Base-by-base conservation (phyloP, 2,329 filamentous ascomycete genomes). In the Atkinsonella hypoxylon region DNA sequence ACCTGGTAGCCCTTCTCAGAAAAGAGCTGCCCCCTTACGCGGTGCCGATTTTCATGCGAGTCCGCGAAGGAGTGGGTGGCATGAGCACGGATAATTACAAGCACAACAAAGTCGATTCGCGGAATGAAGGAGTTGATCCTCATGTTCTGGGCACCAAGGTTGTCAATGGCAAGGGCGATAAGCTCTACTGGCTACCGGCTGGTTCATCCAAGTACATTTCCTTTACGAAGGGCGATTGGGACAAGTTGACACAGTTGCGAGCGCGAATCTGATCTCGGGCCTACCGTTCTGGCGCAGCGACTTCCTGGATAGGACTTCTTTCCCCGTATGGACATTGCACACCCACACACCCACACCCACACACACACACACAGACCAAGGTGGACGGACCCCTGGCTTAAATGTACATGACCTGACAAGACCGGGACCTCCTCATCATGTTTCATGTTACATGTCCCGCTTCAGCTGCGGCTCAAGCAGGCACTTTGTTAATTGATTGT, bases 11-110 rank as follows among this genome's bases (percentile, higher is more conserved):
- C 83, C 59, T 72, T 75, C 2, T 74, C 77, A 7, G 70, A 72
- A 13, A 72, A 11, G 54, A 78, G 47, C 69, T 90, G 20, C 86
- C 87, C 0, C 76, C 75, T 54, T 90, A 89, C 59, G 87, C 86
- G 0, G 83, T 90, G 1, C 87, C 87, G 0, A 67, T 89, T 2
- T 90, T 53, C 32, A 41, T 53, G 7, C 40, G 51, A 9, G 51
- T 53, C 5, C 44, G 51, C 13, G 31, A 36, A n/a, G 51, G 44
- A 3, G 44, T 50, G 5, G 51, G 51, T 15, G 31, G 45, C 39
- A 53, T 53, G 51, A 50, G 48, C 45, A 53, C 51, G 12, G 48
- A 32, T 11, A 53, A 53, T 17, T 15, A 42, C 45, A 50, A 53
- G 34, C 51, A 53, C n/a, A 53, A 45, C 48, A 53, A 53, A 40